A percentile compares a stretch with the other conserved stretches of the same genome.
phyloP scores from a whole-genome alignment of 2,329 filamentous ascomycete genomes.

The Chaetomiaceae sp. region DNA sequence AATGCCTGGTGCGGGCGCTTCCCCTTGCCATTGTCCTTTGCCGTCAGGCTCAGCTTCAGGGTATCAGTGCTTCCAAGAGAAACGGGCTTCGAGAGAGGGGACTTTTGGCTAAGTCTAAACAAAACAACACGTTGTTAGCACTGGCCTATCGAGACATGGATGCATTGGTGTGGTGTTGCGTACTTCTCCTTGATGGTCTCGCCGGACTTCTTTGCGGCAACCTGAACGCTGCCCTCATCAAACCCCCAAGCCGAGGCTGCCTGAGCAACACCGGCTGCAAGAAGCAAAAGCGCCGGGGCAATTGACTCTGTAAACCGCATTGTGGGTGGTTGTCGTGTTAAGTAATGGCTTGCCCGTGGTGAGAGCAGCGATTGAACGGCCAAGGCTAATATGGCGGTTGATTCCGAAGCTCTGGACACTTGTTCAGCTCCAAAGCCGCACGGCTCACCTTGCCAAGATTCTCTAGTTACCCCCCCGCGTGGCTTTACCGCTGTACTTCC shows the following conservation, averaged over 20 bases:
- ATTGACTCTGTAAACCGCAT: conserved; percentile 43
- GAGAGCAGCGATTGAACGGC: conserved; percentile 16
- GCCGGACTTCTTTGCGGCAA: conserved; percentile 61
- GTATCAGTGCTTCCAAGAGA: conserved; percentile 64
- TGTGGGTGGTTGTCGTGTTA: conserved; percentile 12
- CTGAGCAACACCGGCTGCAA: conserved; percentile 47
- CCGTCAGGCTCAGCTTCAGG: conserved; percentile 77
- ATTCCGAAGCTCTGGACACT: conserved; percentile 26
- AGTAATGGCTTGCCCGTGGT: conserved; percentile 6
- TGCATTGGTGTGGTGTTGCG: conserved; percentile 28
- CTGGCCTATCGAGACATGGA: not conserved
- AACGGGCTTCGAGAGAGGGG: conserved; percentile 60
- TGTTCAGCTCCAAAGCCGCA: conserved; percentile 23
- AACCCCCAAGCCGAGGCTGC: conserved; percentile 66
- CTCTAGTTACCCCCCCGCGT: not conserved
- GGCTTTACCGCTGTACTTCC: not conserved
- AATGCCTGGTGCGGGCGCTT: conserved; percentile 94
- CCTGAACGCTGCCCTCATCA: conserved; percentile 64
- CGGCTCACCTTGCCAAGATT: conserved; percentile 16
- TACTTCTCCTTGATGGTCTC: conserved; percentile 64
- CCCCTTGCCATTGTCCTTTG: conserved; percentile 70
- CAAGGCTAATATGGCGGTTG: conserved; percentile 19
- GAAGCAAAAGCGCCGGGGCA: conserved; percentile 41
- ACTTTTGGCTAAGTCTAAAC: conserved; percentile 54
- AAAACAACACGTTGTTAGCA: not conserved